Evolutionary conservation across 2,329 filamentous ascomycete species (phyloP).

Genomic region (Claviceps arundinis): DNA sequence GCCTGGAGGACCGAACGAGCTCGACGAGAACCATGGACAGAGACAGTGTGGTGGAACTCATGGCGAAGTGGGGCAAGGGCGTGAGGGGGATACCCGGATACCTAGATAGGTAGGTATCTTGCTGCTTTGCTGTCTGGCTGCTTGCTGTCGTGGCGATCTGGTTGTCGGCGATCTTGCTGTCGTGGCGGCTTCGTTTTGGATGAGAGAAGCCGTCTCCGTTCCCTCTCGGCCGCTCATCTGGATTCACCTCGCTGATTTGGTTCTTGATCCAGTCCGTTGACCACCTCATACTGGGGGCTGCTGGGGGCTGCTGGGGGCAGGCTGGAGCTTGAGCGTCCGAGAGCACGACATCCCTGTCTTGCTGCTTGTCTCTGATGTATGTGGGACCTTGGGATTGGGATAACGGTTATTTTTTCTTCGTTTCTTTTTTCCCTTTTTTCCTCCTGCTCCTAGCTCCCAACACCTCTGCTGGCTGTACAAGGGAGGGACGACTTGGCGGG

Average conservation of each 20-base stretch:
- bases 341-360: conserved; percentile 4
- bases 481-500: background rate
- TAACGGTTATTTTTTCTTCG: background rate
- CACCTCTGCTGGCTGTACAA: background rate
- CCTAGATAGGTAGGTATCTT: background rate
- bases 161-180: background rate
- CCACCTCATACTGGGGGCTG: too few relatives aligned
- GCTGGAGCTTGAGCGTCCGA: conserved; percentile 1
- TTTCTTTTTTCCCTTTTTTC: background rate
- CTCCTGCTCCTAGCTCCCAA: background rate
- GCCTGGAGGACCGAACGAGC: too few relatives aligned
- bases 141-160: background rate
- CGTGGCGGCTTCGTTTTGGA: background rate
- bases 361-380: background rate
- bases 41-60: conserved; percentile 1
- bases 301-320: background rate
- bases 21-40: background rate
- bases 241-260: background rate
- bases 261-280: background rate
- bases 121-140: background rate
- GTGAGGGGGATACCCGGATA: background rate
- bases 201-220: background rate
- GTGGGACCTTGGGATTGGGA: background rate
- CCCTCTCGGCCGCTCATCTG: background rate
- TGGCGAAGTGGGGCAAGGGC: conserved; percentile 5